Base-by-base conservation (phyloP, 2,329 filamentous ascomycete genomes). In the Alternaria angustiovoidea region DNA sequence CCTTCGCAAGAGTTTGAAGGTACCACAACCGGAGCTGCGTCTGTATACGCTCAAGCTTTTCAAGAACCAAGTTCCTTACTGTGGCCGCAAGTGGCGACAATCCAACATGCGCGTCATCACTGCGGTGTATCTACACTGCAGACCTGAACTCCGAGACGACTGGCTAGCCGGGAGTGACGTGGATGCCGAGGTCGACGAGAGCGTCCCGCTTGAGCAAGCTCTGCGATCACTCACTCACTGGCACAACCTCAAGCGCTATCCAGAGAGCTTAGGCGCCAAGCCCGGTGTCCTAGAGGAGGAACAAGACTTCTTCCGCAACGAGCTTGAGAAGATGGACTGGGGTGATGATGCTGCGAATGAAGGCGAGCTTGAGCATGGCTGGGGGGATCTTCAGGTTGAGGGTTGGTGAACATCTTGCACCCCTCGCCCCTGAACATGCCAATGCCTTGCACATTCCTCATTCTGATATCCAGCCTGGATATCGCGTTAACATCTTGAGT, bases 41-140 rank as follows among this genome's bases (percentile, higher is more conserved):
- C 88, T 97, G 43, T 98, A 98, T 82, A 97, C 95, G 0, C 87
- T 99, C 69, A 99, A 99, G 80, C 86, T 99, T 0, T 98, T 98
- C 88, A 99, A 99, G 80, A 95, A 93, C 62, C 95, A 99, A 79
- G 95, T 99, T 5, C 95, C 95, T 1, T 99, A 97, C 83, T 98
- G 94, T 78, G 94, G 95, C 22, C 90, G 95, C 43, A 99, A 99
- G 81, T 99, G 95, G 95, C 89, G 95, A 14, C 95, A 98, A 81
- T 89, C 89, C 69, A 98, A 99, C 79, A 99, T 99, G 95, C 91
- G 94, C 56, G 94, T 98, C 73, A 99, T 99, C 75, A 99, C 95
- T 0, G 93, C 94, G 4, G 92, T 99, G 1, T 99, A 97, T 78
- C 84, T 99, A 49, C 92, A 97, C 80, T 97, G 94, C 74, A 87